Conservation (phyloP, 495 filamentous ascomycete genomes). For the Amorphotheca resinae region DNA sequence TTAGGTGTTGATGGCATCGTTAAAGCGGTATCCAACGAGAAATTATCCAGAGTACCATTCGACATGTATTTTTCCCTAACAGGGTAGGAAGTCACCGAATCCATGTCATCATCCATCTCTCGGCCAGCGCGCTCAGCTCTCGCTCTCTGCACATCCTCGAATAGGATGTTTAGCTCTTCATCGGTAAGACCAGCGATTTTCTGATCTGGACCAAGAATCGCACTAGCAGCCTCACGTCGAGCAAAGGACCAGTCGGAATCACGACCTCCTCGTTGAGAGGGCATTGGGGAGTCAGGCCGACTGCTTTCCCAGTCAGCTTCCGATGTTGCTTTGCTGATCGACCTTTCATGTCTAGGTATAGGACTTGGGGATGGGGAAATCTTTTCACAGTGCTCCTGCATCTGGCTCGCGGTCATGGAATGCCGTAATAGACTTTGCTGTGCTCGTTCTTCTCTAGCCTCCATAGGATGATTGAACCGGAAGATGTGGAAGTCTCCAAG, state of each 20-base stretch:
- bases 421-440: conserved; percentile 83
- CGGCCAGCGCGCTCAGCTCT: conserved; percentile 58
- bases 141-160: conserved; percentile 86
- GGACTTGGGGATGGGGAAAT: conserved; percentile 42
- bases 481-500: conserved; percentile 99
- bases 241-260: conserved; percentile 97
- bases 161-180: conserved; percentile 87
- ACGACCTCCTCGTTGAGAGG: conserved; percentile 47
- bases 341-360: conserved; percentile 64
- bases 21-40: conserved; percentile 86
- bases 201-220: conserved; percentile 83
- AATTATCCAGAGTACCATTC: conserved; percentile 89
- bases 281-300: conserved; percentile 68
- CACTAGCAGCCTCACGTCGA: conserved; percentile 78
- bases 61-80: conserved; percentile 94
- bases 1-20: conserved; percentile 90
- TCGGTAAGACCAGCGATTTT: conserved; percentile 81
- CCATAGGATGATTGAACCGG: conserved; percentile 94
- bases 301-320: conserved; percentile 51
- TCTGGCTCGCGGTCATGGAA: conserved; percentile 70
- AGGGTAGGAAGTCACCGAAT: conserved; percentile 79
- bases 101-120: conserved; percentile 76
- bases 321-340: conserved; percentile 57
- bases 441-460: conserved; percentile 84
- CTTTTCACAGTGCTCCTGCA: conserved; percentile 35